phyloP scores from a whole-genome alignment of 2,329 filamentous ascomycete species.

The Paecilomyces dactylethromorphus region DNA sequence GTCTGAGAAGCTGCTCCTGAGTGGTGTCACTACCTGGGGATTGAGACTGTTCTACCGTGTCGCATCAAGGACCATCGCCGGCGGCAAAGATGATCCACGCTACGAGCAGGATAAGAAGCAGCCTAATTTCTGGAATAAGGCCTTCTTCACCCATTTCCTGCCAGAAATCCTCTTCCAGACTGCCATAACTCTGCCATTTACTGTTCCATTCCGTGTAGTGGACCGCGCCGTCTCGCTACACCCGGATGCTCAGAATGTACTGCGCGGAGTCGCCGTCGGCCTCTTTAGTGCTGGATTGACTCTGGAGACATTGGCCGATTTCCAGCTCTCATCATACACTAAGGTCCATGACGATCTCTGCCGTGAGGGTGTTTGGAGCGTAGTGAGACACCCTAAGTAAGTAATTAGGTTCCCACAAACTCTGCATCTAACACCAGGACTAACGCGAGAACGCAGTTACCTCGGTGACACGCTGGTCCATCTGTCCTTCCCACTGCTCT shows the following conservation, averaged over 20 bases:
- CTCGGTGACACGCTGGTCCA: constrained; percentile 56
- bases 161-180: constrained; percentile 54
- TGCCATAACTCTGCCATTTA: constrained; percentile 52
- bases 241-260: constrained; percentile 10
- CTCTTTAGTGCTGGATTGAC: constrained; percentile 52
- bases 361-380: constrained; percentile 55
- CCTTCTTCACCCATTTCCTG: constrained; percentile 48
- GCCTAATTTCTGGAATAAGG: constrained; percentile 52
- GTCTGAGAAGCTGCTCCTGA: constrained; percentile 50
- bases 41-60: constrained; percentile 51
- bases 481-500: constrained; percentile 53
- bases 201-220: constrained; percentile 36
- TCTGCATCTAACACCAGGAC: not conserved
- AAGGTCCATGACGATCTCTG: constrained; percentile 38
- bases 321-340: constrained; percentile 49
- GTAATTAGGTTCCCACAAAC: constrained; percentile 13
- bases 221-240: constrained; percentile 23
- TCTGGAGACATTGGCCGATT: constrained; percentile 52
- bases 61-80: constrained; percentile 40
- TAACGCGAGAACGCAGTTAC: constrained; percentile 38
- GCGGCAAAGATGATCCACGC: constrained; percentile 51
- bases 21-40: constrained; percentile 54
- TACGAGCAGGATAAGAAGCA: constrained; percentile 48
- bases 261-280: constrained; percentile 44
- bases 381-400: constrained; percentile 58